Percentiles rank a stretch among this genome's conserved stretches.
Evolutionary conservation across 2,329 filamentous ascomycete species (phyloP).

Genomic region (Pseudonectria foliicola): DNA sequence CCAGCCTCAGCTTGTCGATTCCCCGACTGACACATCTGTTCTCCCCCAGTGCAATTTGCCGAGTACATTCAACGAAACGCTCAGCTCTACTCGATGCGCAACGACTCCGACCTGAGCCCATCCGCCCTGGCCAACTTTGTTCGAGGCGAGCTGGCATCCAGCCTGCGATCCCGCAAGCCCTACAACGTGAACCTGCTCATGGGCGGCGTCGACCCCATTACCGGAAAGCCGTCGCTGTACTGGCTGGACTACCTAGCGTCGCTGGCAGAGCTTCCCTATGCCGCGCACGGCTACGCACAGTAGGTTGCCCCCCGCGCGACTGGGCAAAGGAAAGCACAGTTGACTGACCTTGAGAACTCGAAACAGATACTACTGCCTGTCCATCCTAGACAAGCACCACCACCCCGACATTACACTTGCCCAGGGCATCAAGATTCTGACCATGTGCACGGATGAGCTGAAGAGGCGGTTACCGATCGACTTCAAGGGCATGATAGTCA

Average conservation of each 20-base stretch:
- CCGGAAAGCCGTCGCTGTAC: slow-evolving; percentile 83
- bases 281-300: slow-evolving; percentile 97
- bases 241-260: slow-evolving; percentile 97
- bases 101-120: slow-evolving; percentile 85
- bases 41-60: slow-evolving; percentile 82
- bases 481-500: slow-evolving; percentile 95
- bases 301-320: slow-evolving; percentile 37
- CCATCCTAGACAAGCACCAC: slow-evolving; percentile 97
- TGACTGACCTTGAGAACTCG: slow-evolving; percentile 17
- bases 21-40: slow-evolving; percentile 16
- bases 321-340: not conserved
- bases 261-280: slow-evolving; percentile 82
- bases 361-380: slow-evolving; percentile 87
- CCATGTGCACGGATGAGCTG: slow-evolving; percentile 93
- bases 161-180: slow-evolving; percentile 83
- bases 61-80: slow-evolving; percentile 99
- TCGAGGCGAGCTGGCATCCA: slow-evolving; percentile 83
- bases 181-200: slow-evolving; percentile 97
- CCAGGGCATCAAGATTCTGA: slow-evolving; percentile 84
- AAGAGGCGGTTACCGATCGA: slow-evolving; percentile 96
- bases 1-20: slow-evolving; percentile 1
- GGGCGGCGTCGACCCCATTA: slow-evolving; percentile 88
- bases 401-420: slow-evolving; percentile 87
- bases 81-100: slow-evolving; percentile 97
- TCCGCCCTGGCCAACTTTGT: slow-evolving; percentile 89